These are phyloP conservation scores for Anthracocystis setariae DNA, from an alignment of 1,284 basidiomycete genomes.

Conservation along the genomic window DNA sequence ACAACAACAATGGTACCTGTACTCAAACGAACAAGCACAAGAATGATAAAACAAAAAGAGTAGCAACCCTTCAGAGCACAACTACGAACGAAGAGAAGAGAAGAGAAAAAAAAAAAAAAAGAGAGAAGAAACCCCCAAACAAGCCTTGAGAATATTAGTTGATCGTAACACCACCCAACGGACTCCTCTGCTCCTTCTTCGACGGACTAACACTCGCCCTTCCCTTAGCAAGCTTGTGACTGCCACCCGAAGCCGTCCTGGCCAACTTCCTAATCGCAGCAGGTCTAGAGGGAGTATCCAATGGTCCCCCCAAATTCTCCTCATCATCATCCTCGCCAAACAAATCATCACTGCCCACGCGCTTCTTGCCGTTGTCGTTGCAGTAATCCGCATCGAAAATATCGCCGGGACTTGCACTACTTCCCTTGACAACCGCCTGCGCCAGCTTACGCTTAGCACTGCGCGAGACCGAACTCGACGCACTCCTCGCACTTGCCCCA, in stretches of 20 bases:
- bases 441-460: constrained; percentile 11
- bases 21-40: no score
- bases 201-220: no score
- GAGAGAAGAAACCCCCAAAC: no score
- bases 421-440: constrained; percentile 2
- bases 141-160: background rate
- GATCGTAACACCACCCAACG: constrained; percentile 11
- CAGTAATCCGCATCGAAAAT: constrained; percentile 28
- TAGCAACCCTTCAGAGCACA: no score
- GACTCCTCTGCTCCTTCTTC: constrained; percentile 8
- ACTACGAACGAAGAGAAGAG: no score
- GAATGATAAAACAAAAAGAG: no score
- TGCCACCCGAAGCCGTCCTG: constrained; percentile 4
- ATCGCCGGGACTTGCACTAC: constrained; percentile 19
- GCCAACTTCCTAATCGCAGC: constrained; percentile 23
- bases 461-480: background rate
- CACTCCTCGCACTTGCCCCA: background rate
- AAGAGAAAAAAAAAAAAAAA: no score
- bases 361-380: constrained; percentile 9
- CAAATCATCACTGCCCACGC: constrained; percentile 27
- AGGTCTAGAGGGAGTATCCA: constrained; percentile 45
- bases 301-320: constrained; percentile 31
- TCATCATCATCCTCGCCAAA: constrained; percentile 35
- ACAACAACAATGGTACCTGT: no score
- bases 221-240: constrained; percentile 11